Evolutionary conservation across 2,329 filamentous ascomycete genomes (phyloP).

Genomic region (Colletotrichum lupini): DNA sequence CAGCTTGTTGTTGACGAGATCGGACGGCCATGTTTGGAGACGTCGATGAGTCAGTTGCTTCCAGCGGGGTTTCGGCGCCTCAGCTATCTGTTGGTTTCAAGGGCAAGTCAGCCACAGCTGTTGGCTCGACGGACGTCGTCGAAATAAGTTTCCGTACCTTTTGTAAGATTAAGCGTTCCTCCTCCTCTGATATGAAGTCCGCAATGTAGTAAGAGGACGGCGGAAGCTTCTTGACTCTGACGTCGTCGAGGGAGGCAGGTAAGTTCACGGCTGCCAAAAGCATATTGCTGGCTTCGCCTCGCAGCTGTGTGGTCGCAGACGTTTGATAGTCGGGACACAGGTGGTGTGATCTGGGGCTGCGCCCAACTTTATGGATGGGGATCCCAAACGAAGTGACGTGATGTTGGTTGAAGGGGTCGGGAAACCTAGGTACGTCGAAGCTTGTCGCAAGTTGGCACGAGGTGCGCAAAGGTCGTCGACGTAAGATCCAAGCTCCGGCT

Average conservation of each 20-base stretch:
- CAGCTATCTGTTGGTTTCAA: constrained; percentile 62
- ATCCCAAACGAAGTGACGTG: neutral
- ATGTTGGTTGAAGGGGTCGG: neutral
- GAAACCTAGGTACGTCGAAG: constrained; percentile 8
- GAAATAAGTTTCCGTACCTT: constrained; percentile 64
- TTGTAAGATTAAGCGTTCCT: constrained; percentile 76
- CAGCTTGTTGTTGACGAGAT: constrained; percentile 81
- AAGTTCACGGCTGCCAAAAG: constrained; percentile 40
- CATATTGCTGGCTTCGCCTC: constrained; percentile 10
- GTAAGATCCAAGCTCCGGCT: constrained; percentile 17
- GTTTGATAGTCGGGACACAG: constrained; percentile 4
- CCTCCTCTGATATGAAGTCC: constrained; percentile 81
- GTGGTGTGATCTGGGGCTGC: neutral
- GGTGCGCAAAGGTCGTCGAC: constrained; percentile 1
- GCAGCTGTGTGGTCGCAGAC: neutral
- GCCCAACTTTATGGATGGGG: constrained; percentile 9
- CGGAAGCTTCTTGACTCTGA: constrained; percentile 67
- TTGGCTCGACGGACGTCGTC: neutral
- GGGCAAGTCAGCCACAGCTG: neutral
- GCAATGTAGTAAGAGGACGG: constrained; percentile 84
- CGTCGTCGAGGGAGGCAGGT: constrained; percentile 61
- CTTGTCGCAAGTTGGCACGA: constrained; percentile 9
- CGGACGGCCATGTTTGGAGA: constrained; percentile 90
- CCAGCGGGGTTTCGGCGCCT: constrained; percentile 82
- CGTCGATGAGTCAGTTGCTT: constrained; percentile 88